Conservation (phyloP, 441 rosid species). For the Adansonia grandidieri region DNA sequence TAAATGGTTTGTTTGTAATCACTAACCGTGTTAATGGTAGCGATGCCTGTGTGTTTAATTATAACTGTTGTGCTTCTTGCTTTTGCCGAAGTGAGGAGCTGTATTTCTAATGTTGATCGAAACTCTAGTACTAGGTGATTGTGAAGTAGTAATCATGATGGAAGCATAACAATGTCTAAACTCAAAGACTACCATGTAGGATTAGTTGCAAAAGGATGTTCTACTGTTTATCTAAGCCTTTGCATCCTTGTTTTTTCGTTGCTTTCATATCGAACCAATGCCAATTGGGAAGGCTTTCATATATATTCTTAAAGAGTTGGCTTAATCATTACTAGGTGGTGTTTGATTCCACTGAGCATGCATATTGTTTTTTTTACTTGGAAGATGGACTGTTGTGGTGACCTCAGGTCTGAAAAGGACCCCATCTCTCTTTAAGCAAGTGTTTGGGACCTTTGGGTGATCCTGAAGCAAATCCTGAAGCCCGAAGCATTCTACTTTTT, state of each 20-base stretch:
- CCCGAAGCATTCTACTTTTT: neutral
- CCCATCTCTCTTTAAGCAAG: neutral
- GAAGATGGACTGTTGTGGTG: slow-evolving; percentile 1
- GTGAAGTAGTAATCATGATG: slow-evolving; percentile 56
- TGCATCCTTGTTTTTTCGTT: neutral
- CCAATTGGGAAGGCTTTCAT: too few species aligned
- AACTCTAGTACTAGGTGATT: slow-evolving; percentile 60
- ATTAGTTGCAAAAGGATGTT: slow-evolving; percentile 35
- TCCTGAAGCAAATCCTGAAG: neutral
- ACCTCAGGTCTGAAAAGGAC: neutral
- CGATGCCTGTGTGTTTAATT: slow-evolving; percentile 58
- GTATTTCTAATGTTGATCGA: slow-evolving; percentile 63
- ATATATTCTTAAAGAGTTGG: neutral
- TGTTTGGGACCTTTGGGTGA: neutral
- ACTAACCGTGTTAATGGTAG: slow-evolving; percentile 75
- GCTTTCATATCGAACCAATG: too few species aligned
- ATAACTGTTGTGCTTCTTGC: slow-evolving; percentile 52
- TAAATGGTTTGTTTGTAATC: slow-evolving; percentile 74
- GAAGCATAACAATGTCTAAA: slow-evolving; percentile 45
- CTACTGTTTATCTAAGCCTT: neutral
- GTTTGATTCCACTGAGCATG: slow-evolving; percentile 14
- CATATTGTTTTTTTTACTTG: neutral
- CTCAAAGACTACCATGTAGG: slow-evolving; percentile 34
- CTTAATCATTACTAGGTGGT: slow-evolving; percentile 14
- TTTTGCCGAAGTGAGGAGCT: slow-evolving; percentile 41